These are phyloP conservation scores for Penicillium occitanis DNA, from an alignment of 2,329 filamentous ascomycete species.

Conservation along the genomic window DNA sequence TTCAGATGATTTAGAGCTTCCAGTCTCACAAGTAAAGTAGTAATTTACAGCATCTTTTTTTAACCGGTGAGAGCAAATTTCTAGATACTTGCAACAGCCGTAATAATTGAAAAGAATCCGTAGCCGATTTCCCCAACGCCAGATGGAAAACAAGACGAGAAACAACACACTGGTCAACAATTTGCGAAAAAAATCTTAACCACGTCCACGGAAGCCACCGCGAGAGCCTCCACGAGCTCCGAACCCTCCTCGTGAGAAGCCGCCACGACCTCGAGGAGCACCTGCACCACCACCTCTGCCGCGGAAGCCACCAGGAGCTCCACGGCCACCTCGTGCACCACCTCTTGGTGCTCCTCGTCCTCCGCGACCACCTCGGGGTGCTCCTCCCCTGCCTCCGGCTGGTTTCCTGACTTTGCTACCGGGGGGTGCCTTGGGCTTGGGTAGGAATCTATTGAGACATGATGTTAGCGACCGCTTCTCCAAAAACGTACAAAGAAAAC, in stretches of 20 bases:
- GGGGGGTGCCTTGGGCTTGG: slow-evolving; percentile 77
- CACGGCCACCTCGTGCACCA: slow-evolving; percentile 36
- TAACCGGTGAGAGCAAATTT: slow-evolving; percentile 34
- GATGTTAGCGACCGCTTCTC: slow-evolving; percentile 12
- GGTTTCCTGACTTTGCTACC: slow-evolving; percentile 69
- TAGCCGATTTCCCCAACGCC: slow-evolving; percentile 43
- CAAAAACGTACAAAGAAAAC: not conserved
- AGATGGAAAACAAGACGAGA: slow-evolving; percentile 37
- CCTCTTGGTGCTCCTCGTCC: slow-evolving; percentile 48
- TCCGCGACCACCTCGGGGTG: slow-evolving; percentile 47
- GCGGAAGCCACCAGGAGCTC: slow-evolving; percentile 20
- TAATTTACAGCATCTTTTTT: slow-evolving; percentile 27
- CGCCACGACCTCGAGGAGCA: slow-evolving; percentile 24
- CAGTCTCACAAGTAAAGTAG: not conserved
- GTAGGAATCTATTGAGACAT: slow-evolving; percentile 65
- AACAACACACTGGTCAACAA: slow-evolving; percentile 9
- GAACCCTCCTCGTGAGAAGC: slow-evolving; percentile 34
- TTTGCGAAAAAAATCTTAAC: slow-evolving; percentile 26
- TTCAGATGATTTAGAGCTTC: not conserved
- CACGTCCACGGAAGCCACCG: slow-evolving; percentile 31
- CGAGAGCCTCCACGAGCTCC: slow-evolving; percentile 37
- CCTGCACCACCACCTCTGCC: slow-evolving; percentile 17
- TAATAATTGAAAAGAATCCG: slow-evolving; percentile 40
- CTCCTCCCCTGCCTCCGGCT: slow-evolving; percentile 58
- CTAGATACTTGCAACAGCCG: slow-evolving; percentile 38